Percentiles rank a stretch among this genome's conserved stretches.
Conservation (phyloP, 129 eudicot species). For the Mikania micrantha region DNA sequence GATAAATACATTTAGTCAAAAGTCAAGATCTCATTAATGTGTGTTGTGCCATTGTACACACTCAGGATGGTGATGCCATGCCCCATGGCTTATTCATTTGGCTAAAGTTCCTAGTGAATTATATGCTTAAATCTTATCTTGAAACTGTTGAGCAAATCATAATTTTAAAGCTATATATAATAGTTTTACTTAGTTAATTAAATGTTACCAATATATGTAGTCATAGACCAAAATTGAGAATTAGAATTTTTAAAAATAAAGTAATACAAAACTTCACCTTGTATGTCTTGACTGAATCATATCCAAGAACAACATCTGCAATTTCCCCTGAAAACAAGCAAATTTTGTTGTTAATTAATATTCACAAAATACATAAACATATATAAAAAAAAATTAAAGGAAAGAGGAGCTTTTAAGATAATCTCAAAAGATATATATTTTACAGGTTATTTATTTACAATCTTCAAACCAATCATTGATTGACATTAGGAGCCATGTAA, state of each 20-base stretch:
- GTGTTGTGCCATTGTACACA: not conserved
- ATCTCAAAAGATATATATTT: too few relatives aligned
- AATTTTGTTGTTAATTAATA: not conserved
- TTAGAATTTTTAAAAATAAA: not conserved
- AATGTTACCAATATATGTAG: too few relatives aligned
- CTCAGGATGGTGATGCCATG: not conserved
- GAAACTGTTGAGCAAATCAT: not conserved
- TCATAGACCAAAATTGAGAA: not conserved
- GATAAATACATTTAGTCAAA: conserved; percentile 9
- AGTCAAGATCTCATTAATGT: conserved; percentile 16
- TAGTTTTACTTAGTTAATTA: not conserved
- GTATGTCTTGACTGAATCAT: conserved; percentile 53
- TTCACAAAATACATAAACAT: not conserved
- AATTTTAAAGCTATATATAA: not conserved
- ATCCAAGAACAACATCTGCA: conserved; percentile 73
- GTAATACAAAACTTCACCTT: conserved; percentile 29
- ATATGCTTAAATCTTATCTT: not conserved
- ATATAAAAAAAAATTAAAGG: not conserved
- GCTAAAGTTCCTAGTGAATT: conserved; percentile 2
- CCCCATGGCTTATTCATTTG: not conserved
- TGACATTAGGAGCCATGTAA: too few relatives aligned
- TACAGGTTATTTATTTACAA: too few relatives aligned
- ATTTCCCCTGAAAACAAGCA: conserved; percentile 38
- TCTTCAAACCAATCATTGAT: too few relatives aligned
- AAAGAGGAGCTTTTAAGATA: not conserved